Evolutionary conservation across 495 filamentous ascomycete genomes (phyloP).

Genomic region (Saxophila tyrrhenica): DNA sequence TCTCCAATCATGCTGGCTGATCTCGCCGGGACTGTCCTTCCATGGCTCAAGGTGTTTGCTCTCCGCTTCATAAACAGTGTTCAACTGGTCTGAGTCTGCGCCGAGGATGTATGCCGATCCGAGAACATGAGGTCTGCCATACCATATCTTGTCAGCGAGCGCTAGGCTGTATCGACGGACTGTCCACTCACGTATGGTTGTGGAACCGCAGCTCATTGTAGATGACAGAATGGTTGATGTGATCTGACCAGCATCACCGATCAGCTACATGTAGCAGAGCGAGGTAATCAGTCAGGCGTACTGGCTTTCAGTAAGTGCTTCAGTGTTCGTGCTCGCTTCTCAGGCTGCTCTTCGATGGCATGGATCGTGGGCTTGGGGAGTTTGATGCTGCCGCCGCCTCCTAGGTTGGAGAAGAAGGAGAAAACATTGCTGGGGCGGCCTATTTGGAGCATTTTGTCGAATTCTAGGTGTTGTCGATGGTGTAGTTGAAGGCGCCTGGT

Average conservation of each 20-base stretch:
- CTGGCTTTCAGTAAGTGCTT: conserved; percentile 82
- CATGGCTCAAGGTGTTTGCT: conserved; percentile 63
- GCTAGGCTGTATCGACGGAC: too few species aligned
- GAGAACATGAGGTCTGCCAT: conserved; percentile 68
- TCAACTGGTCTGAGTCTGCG: conserved; percentile 57
- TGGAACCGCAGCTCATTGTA: conserved; percentile 69
- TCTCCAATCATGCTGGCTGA: conserved; percentile 73
- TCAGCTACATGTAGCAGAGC: too few species aligned
- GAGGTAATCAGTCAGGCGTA: too few species aligned
- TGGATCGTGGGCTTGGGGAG: conserved; percentile 60
- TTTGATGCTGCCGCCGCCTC: conserved; percentile 38
- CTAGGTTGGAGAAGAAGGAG: not conserved
- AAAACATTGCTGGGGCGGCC: not conserved
- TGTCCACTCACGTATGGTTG: too few species aligned
- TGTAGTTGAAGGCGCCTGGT: too few species aligned
- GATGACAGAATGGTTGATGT: conserved; percentile 75
- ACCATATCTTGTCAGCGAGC: too few species aligned
- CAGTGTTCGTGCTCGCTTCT: conserved; percentile 69
- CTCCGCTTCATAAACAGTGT: conserved; percentile 68
- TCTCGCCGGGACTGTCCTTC: conserved; percentile 71
- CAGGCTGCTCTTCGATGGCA: conserved; percentile 64
- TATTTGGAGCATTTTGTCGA: too few species aligned
- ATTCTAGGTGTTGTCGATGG: too few species aligned
- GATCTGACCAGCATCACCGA: too few species aligned
- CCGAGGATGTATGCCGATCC: conserved; percentile 77